Percentiles rank a stretch among this genome's conserved stretches.
Conservation (phyloP, 202 grass and related monocot genomes). For the Dendrocalamus latiflorus region DNA sequence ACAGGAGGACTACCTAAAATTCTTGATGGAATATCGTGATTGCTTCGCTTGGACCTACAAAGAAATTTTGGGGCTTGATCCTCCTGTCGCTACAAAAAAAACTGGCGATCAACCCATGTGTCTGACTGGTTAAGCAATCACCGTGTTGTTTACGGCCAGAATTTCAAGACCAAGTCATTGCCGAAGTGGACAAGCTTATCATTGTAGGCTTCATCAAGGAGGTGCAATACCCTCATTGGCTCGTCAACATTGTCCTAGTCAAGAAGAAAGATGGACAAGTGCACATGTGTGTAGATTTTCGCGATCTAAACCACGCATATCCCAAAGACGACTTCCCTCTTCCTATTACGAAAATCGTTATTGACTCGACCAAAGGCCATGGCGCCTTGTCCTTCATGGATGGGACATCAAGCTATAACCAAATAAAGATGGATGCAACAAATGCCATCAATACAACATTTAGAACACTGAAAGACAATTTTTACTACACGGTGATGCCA, state of each 20-base stretch:
- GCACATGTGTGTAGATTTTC: not conserved
- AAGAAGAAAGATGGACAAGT: slow-evolving; percentile 11
- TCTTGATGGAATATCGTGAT: not conserved
- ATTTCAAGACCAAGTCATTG: not conserved
- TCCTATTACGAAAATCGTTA: not conserved
- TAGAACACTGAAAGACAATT: not conserved
- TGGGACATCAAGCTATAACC: not conserved
- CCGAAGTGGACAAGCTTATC: not conserved
- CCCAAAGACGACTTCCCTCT: not conserved
- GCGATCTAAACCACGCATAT: not conserved
- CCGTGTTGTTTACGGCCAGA: not conserved
- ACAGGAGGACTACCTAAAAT: not conserved
- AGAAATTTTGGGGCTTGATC: not conserved
- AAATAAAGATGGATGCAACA: slow-evolving; percentile 1
- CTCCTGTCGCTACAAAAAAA: not conserved
- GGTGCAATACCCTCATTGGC: not conserved
- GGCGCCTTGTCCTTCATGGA: slow-evolving; percentile 12
- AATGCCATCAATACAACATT: not conserved
- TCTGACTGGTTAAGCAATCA: not conserved
- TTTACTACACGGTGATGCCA: not conserved
- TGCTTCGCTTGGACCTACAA: slow-evolving; percentile 8
- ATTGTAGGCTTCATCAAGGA: not conserved
- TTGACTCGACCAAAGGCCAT: not conserved
- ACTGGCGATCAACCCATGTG: not conserved
- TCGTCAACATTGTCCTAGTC: not conserved